Conservation (phyloP, 345 rosid species). For the Eucalyptus pauciflora region DNA sequence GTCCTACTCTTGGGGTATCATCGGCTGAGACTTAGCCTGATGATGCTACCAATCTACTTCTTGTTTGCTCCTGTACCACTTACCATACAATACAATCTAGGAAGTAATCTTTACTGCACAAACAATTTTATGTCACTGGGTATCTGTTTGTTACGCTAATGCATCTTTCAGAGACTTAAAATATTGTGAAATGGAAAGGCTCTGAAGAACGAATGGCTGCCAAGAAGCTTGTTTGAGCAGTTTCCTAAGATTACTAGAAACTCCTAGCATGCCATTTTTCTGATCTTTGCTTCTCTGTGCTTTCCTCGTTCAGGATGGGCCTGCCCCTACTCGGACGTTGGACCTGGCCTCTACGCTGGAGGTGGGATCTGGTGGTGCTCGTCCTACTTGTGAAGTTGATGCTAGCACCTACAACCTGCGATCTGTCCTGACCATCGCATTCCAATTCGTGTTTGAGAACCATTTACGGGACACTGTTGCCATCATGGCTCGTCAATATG, state of each 20-base stretch:
- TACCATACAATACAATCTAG: not conserved
- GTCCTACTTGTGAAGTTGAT: conserved; percentile 45
- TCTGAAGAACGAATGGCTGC: not conserved
- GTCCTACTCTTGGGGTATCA: not conserved
- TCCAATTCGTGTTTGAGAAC: conserved; percentile 81
- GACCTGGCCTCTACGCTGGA: conserved; percentile 92
- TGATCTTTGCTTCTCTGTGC: not conserved
- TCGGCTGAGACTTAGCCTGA: not conserved
- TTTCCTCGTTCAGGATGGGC: conserved; percentile 37
- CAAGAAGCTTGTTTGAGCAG: not conserved
- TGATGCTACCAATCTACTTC: not conserved
- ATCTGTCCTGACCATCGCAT: conserved; percentile 89
- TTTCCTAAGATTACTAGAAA: not conserved
- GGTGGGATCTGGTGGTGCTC: conserved; percentile 45
- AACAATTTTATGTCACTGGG: not conserved
- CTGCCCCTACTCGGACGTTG: conserved; percentile 56
- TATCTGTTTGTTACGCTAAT: not conserved
- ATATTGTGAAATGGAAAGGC: not conserved
- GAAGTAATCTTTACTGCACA: not conserved
- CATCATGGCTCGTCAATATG: conserved; percentile 92
- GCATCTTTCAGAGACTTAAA: not conserved
- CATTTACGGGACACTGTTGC: conserved; percentile 82
- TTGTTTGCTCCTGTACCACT: not conserved
- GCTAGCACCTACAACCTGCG: conserved; percentile 45
- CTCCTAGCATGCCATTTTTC: not conserved